Conservation (phyloP, 805 yeast genomes). For the Yamadazyma paraphyllophila region DNA sequence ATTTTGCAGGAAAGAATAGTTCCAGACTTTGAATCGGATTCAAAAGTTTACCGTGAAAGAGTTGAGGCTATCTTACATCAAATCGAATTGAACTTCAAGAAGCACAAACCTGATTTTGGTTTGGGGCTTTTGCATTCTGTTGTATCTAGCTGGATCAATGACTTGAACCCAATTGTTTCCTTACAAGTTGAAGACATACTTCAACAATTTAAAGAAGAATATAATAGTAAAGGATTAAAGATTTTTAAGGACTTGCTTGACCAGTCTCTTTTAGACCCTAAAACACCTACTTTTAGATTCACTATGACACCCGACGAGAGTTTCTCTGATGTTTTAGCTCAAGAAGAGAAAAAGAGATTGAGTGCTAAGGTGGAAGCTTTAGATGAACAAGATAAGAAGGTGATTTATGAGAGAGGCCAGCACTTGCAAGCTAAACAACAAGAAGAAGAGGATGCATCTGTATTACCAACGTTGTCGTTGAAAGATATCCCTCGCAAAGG, state of each 20-base stretch:
- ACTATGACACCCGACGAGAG: constrained; percentile 68
- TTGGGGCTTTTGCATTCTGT: constrained; percentile 68
- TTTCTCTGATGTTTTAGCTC: constrained; percentile 49
- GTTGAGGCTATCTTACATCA: constrained; percentile 89
- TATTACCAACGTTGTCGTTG: constrained; percentile 74
- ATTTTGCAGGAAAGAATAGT: constrained; percentile 44
- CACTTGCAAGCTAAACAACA: constrained; percentile 62
- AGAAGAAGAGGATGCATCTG: constrained; percentile 67
- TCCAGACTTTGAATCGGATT: constrained; percentile 27
- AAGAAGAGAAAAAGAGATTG: constrained; percentile 59
- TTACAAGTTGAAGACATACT: constrained; percentile 66
- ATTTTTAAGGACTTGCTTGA: constrained; percentile 62
- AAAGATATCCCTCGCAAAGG: constrained; percentile 68
- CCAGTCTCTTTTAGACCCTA: constrained; percentile 45
- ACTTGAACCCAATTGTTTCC: constrained; percentile 68
- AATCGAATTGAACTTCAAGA: constrained; percentile 76
- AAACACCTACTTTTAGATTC: constrained; percentile 61
- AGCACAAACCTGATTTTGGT: constrained; percentile 89
- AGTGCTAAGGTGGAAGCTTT: constrained; percentile 41
- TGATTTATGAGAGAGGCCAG: constrained; percentile 59
- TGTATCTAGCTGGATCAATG: constrained; percentile 84
- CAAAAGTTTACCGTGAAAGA: constrained; percentile 33
- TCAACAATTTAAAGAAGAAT: constrained; percentile 59
- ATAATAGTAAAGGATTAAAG: constrained; percentile 43
- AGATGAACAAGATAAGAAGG: constrained; percentile 52